Percentiles rank a stretch among this genome's conserved stretches.
Conservation (phyloP, 2,329 filamentous ascomycete genomes). For the Aspergillus luchuensis region DNA sequence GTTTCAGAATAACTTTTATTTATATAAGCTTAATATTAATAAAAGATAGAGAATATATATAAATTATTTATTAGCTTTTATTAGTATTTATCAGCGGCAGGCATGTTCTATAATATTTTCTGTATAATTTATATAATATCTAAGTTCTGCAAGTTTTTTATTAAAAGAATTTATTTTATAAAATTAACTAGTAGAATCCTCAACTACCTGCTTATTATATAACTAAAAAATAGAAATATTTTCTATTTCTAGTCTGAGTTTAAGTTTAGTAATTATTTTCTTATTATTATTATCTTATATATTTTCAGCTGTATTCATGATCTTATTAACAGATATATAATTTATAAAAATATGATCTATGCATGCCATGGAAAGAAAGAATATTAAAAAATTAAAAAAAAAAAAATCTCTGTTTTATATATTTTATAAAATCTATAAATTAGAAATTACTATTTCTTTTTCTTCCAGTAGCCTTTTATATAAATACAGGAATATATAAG, state of each 20-base stretch:
- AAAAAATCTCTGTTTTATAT: slow-evolving; percentile 17
- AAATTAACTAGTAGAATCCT: slow-evolving; percentile 8
- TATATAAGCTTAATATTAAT: slow-evolving; percentile 4
- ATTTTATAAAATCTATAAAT: slow-evolving; percentile 21
- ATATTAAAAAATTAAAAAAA: slow-evolving; percentile 21
- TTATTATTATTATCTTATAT: slow-evolving; percentile 2
- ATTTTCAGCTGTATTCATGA: slow-evolving; percentile 14
- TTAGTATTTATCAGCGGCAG: slow-evolving; percentile 17
- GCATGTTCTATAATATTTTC: slow-evolving; percentile 16
- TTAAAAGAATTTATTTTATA: slow-evolving; percentile 16
- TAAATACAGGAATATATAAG: slow-evolving; percentile 19
- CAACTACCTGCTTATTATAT: slow-evolving; percentile 14
- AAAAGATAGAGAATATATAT: neutral
- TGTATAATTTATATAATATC: slow-evolving; percentile 15
- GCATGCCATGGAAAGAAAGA: slow-evolving; percentile 11
- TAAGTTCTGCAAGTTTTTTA: slow-evolving; percentile 17
- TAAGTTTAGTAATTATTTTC: slow-evolving; percentile 15
- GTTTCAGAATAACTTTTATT: slow-evolving; percentile 10
- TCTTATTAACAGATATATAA: slow-evolving; percentile 14
- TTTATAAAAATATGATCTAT: neutral
- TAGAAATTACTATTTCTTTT: slow-evolving; percentile 16
- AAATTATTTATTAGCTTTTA: slow-evolving; percentile 15
- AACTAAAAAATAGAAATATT: slow-evolving; percentile 17
- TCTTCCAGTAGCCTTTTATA: slow-evolving; percentile 20
- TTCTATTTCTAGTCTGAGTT: slow-evolving; percentile 14